Evolutionary conservation across 768 basidiomycete genomes (phyloP), one percentile per base, ranked within the genome.

Genomic region (Termitomyces sp.): DNA sequence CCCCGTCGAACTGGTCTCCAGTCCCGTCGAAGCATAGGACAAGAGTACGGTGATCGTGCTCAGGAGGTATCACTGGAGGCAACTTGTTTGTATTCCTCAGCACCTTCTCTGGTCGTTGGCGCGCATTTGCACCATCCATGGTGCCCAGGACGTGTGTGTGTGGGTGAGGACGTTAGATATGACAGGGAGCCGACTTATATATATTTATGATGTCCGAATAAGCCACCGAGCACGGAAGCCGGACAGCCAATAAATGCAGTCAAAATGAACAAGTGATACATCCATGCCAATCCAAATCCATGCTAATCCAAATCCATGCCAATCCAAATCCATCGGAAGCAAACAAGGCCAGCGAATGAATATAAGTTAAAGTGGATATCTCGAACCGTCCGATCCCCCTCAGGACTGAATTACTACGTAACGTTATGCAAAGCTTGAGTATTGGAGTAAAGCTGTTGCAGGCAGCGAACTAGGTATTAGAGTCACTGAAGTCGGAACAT

Each of bases 11-110:
- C 60, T 81, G 75, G 60, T 80, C 77, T 5, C 79, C 78, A 1
- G 82, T 83, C 2, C 83, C 82, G 65, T 84, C 83, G 59, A 84
- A 83, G 62, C 82, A 83, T 1, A 84, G 65, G 10, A 83, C 66
- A 41, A 84, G 72, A 0, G 78, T 82, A 2, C 82, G 73, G 22
- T 67, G 49, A 4, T 58, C 24, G 55, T 76, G 74, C 7, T 67
- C 59, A 8, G 75, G 74, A 10, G 83, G 82, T 29, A 84, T 72
- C 27, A 74, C 61, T 46, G 59, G 26, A 9, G 73, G 72, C 4
- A 63, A 5, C 14, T 42, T 49, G 64, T 68, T 9, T n/a, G 2
- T 24, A 9, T 6, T 26, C 5, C 16, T 64, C 4, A 31, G 47
- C 26, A 67, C 61, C 27, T 49, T 60, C 8, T 39, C 37, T 18